Percentiles rank a stretch among this genome's conserved stretches.
Evolutionary conservation across 805 yeast genomes (phyloP).

Genomic region (Candida pseudofarinosa): DNA sequence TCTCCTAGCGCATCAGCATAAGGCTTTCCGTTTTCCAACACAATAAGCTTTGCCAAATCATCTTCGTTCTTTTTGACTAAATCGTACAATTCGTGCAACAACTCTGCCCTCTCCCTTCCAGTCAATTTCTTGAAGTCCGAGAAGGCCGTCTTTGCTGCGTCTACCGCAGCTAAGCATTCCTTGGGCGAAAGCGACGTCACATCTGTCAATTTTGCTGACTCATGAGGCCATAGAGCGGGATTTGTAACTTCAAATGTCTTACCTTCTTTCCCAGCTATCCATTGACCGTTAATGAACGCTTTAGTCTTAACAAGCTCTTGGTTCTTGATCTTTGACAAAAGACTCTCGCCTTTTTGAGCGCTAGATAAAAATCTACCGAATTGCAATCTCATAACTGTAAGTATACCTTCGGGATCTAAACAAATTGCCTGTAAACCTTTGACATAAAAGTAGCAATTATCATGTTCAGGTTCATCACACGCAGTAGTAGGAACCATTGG

Average conservation of each 20-base stretch:
- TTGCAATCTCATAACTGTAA: not conserved
- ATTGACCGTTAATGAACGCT: constrained; percentile 69
- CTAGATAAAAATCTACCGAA: not conserved
- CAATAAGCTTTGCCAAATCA: constrained; percentile 61
- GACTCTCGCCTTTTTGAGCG: not conserved
- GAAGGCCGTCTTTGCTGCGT: constrained; percentile 53
- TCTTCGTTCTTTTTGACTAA: constrained; percentile 54
- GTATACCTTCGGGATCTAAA: too few relatives aligned
- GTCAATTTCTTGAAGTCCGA: constrained; percentile 47
- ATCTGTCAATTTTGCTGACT: constrained; percentile 41
- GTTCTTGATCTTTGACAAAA: constrained; percentile 33
- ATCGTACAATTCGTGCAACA: constrained; percentile 50
- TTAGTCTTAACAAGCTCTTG: constrained; percentile 52
- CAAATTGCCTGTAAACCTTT: too few relatives aligned
- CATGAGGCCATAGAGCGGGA: constrained; percentile 56
- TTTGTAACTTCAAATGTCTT: constrained; percentile 62
- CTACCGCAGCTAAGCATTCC: constrained; percentile 53
- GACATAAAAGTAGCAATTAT: not conserved
- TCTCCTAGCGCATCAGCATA: constrained; percentile 70
- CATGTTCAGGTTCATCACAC: not conserved
- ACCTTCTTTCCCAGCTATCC: constrained; percentile 47
- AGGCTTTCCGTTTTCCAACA: constrained; percentile 75
- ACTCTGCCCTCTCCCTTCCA: constrained; percentile 51
- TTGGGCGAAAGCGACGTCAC: constrained; percentile 52
- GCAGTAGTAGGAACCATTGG: too few relatives aligned